Percentiles rank a stretch among this genome's conserved stretches.
Evolutionary conservation across 2,329 filamentous ascomycete species (phyloP).

Genomic region (Boeremia exigua): DNA sequence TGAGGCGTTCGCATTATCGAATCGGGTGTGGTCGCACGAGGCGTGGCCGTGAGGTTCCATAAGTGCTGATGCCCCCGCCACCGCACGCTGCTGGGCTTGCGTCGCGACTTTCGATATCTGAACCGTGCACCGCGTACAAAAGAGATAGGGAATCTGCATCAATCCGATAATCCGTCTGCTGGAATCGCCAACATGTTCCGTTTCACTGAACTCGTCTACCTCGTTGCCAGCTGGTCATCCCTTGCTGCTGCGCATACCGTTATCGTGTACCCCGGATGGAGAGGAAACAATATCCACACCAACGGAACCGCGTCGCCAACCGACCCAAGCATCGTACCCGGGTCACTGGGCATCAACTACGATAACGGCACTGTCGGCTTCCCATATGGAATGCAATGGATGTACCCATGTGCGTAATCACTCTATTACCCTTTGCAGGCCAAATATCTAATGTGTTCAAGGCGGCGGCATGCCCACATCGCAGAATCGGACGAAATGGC

Average conservation of each 20-base stretch:
- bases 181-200: conserved; percentile 38
- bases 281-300: conserved; percentile 83
- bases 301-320: conserved; percentile 65
- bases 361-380: conserved; percentile 59
- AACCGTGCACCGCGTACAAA: conserved; percentile 10
- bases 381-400: conserved; percentile 94
- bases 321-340: conserved; percentile 42
- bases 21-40: conserved; percentile 30
- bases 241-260: conserved; percentile 75
- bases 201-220: conserved; percentile 40
- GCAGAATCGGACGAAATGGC: conserved; percentile 90
- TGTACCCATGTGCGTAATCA: conserved; percentile 80
- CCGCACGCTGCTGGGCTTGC: conserved; percentile 28
- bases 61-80: conserved; percentile 41
- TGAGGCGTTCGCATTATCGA: conserved; percentile 19
- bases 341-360: conserved; percentile 54
- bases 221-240: conserved; percentile 44
- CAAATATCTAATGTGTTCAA: conserved; percentile 49
- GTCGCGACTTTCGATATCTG: conserved; percentile 12
- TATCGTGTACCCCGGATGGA: conserved; percentile 83
- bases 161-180: background rate
- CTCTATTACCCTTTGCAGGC: background rate
- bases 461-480: conserved; percentile 83
- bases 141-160: conserved; percentile 4
- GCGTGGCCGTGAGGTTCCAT: conserved; percentile 26